These are phyloP conservation scores for Euphrasia confusa DNA, from an alignment of 257 asterid genomes.

Conservation along the genomic window DNA sequence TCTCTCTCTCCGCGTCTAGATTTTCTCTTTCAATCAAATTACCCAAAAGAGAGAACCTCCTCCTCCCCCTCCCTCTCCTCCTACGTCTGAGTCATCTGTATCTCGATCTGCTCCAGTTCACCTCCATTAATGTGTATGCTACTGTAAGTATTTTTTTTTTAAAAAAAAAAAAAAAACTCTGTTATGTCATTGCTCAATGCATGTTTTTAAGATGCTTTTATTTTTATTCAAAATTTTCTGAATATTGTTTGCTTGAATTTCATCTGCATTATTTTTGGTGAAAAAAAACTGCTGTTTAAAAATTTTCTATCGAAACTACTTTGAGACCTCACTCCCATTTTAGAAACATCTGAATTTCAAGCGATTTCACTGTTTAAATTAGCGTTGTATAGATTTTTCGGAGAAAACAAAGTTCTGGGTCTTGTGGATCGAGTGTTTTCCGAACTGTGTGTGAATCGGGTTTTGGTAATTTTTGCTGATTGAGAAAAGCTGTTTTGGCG, in stretches of 20 bases:
- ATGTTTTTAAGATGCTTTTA: slow-evolving; percentile 7
- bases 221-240: background rate
- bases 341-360: background rate
- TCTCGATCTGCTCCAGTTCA: slow-evolving; percentile 27
- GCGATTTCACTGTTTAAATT: background rate
- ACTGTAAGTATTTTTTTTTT: slow-evolving; percentile 33
- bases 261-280: background rate
- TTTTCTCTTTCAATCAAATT: slow-evolving; percentile 36
- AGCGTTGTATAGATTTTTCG: slow-evolving; percentile 3
- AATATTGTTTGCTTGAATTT: background rate
- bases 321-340: background rate
- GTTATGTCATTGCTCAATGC: background rate
- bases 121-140: slow-evolving; percentile 25
- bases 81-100: slow-evolving; percentile 14
- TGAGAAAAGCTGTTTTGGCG: background rate
- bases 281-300: background rate
- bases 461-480: slow-evolving; percentile 13
- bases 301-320: background rate
- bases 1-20: slow-evolving; percentile 25
- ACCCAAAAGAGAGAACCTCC: slow-evolving; percentile 3
- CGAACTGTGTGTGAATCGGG: background rate
- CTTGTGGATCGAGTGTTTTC: slow-evolving; percentile 15
- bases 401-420: background rate
- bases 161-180: no score
- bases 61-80: background rate